Evolutionary conservation across 192 early-diverging fungal genomes (phyloP).

Genomic region (Umbelopsis sp.): DNA sequence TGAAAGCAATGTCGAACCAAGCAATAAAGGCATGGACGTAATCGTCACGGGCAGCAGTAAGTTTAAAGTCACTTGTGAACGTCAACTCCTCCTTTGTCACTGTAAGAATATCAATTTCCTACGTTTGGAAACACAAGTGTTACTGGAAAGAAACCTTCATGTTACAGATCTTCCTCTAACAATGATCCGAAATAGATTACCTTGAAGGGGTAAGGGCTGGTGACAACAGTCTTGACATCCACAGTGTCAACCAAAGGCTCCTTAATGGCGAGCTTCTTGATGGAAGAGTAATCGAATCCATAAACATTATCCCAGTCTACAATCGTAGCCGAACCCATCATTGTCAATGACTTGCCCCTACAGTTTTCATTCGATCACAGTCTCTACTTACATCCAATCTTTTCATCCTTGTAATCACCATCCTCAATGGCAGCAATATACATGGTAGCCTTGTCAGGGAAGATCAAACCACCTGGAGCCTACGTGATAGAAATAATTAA

Average conservation of each 20-base stretch:
- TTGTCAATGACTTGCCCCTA: background rate
- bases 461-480: slow-evolving; percentile 88
- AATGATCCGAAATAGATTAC: slow-evolving; percentile 32
- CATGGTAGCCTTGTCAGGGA: slow-evolving; percentile 86
- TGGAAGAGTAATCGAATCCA: slow-evolving; percentile 96
- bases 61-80: slow-evolving; percentile 82
- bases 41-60: slow-evolving; percentile 78
- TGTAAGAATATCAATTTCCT: slow-evolving; percentile 73
- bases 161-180: background rate
- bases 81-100: slow-evolving; percentile 87
- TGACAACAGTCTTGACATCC: slow-evolving; percentile 80
- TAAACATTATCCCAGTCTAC: slow-evolving; percentile 88
- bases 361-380: no score
- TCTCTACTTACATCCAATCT: slow-evolving; percentile 69
- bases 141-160: background rate
- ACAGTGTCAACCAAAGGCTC: slow-evolving; percentile 98
- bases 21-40: slow-evolving; percentile 91
- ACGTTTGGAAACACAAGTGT: background rate
- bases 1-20: slow-evolving; percentile 98
- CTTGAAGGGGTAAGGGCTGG: slow-evolving; percentile 77
- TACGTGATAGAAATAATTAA: slow-evolving; percentile 10
- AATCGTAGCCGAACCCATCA: background rate
- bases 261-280: slow-evolving; percentile 82
- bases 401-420: slow-evolving; percentile 91
- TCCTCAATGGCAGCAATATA: slow-evolving; percentile 92